Conservation (phyloP, 1,284 basidiomycete genomes). For the Sanghuangporus baumii region DNA sequence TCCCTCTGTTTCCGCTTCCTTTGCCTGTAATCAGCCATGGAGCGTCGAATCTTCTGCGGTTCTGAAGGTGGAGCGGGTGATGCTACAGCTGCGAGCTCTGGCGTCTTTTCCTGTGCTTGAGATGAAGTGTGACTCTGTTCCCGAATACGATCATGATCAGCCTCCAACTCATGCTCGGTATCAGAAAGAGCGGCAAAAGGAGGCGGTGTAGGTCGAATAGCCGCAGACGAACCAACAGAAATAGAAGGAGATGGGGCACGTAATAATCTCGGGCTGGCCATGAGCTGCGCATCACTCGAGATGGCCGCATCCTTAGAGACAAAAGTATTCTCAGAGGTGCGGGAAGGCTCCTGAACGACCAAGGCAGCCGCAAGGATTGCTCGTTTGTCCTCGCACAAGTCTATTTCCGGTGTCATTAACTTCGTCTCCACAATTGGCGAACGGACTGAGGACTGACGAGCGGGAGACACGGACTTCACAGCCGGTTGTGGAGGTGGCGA, state of each 20-base stretch:
- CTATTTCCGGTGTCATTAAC: neutral
- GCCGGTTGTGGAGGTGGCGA: neutral
- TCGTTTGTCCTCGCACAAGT: neutral
- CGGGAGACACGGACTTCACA: neutral
- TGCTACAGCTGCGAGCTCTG: neutral
- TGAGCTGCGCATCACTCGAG: neutral
- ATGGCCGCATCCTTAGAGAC: neutral
- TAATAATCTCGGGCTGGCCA: neutral
- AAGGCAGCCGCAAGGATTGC: neutral
- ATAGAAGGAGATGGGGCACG: conserved; percentile 2
- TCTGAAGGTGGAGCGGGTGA: neutral
- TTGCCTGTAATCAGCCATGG: conserved; percentile 33
- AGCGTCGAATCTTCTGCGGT: conserved; percentile 2
- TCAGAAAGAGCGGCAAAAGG: neutral
- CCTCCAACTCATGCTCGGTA: neutral
- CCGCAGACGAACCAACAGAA: conserved; percentile 1
- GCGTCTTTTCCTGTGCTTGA: neutral
- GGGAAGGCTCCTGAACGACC: neutral
- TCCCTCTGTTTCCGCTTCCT: conserved; percentile 41
- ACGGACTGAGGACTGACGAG: neutral
- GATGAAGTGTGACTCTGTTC: neutral
- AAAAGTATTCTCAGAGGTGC: neutral
- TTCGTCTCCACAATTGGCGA: neutral
- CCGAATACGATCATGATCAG: neutral
- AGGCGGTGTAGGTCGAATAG: neutral